Percentiles rank a stretch among this genome's conserved stretches.
Evolutionary conservation across 176 grass and related monocot species (phyloP).

Genomic region (Bothriochloa decipiens): DNA sequence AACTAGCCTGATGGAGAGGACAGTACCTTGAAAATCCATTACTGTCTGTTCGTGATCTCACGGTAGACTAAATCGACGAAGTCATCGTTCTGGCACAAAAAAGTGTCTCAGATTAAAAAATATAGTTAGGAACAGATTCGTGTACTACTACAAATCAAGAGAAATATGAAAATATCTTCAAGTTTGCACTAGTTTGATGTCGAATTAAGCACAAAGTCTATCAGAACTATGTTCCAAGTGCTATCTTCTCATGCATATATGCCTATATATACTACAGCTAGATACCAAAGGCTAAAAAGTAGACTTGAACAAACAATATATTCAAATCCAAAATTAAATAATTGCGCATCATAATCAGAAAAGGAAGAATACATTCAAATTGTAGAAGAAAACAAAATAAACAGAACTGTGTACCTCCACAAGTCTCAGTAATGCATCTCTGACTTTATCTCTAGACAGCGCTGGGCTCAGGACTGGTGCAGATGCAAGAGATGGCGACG

Average conservation of each 20-base stretch:
- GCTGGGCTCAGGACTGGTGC: constrained; percentile 27
- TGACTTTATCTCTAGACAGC: constrained; percentile 54
- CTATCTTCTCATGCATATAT: neutral
- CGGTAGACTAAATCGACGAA: constrained; percentile 61
- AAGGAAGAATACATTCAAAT: neutral
- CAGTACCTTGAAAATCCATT: constrained; percentile 20
- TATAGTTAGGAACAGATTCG: neutral
- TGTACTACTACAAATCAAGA: neutral
- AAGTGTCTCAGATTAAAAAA: neutral
- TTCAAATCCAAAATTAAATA: neutral
- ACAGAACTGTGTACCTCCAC: constrained; percentile 48
- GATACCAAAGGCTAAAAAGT: neutral
- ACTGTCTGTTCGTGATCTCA: constrained; percentile 59
- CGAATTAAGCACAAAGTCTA: neutral
- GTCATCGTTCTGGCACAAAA: constrained; percentile 49
- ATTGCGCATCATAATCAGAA: neutral
- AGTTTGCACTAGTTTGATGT: neutral
- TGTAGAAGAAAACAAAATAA: neutral
- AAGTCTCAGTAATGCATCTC: constrained; percentile 60
- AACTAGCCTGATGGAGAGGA: neutral
- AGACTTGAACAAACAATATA: neutral
- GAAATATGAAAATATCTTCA: neutral
- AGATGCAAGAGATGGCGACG: constrained; percentile 49
- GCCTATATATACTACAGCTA: neutral
- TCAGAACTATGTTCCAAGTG: neutral